phyloP scores from a whole-genome alignment of 2,329 filamentous ascomycete genomes.

The Pleochaeta shiraiana region DNA sequence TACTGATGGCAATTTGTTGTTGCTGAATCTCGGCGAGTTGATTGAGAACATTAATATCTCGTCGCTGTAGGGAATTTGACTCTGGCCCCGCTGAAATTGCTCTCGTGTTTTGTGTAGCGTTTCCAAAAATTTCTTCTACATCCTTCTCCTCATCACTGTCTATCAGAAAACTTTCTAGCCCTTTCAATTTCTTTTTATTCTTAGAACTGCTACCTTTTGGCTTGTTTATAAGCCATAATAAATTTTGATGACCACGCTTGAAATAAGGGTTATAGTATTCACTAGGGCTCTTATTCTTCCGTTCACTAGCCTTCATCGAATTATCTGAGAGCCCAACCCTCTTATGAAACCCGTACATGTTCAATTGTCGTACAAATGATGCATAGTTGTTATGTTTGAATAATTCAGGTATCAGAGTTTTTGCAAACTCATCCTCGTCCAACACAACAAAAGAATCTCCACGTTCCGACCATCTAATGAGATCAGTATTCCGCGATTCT shows the following conservation, averaged over 20 bases:
- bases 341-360: slow-evolving; percentile 76
- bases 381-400: slow-evolving; percentile 68
- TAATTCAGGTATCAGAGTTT: slow-evolving; percentile 49
- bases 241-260: slow-evolving; percentile 72
- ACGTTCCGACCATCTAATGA: slow-evolving; percentile 94
- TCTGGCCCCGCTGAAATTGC: slow-evolving; percentile 18
- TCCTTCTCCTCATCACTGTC: slow-evolving; percentile 43
- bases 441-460: slow-evolving; percentile 93
- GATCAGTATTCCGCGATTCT: slow-evolving; percentile 73
- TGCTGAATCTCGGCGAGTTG: slow-evolving; percentile 67
- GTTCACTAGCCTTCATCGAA: slow-evolving; percentile 91
- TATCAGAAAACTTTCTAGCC: slow-evolving; percentile 38
- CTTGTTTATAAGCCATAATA: slow-evolving; percentile 93
- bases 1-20: slow-evolving; percentile 70
- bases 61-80: slow-evolving; percentile 31
- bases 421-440: slow-evolving; percentile 78
- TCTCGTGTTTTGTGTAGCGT: slow-evolving; percentile 24
- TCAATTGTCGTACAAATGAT: slow-evolving; percentile 67
- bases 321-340: slow-evolving; percentile 84
- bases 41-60: slow-evolving; percentile 57
- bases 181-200: slow-evolving; percentile 32
- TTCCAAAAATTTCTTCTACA: slow-evolving; percentile 19
- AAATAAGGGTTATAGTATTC: slow-evolving; percentile 98
- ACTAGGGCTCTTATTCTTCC: slow-evolving; percentile 93
- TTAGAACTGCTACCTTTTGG: slow-evolving; percentile 50